Base-by-base conservation (phyloP, 805 yeast genomes). In the Schwanniomyces pseudopolymorphus region DNA sequence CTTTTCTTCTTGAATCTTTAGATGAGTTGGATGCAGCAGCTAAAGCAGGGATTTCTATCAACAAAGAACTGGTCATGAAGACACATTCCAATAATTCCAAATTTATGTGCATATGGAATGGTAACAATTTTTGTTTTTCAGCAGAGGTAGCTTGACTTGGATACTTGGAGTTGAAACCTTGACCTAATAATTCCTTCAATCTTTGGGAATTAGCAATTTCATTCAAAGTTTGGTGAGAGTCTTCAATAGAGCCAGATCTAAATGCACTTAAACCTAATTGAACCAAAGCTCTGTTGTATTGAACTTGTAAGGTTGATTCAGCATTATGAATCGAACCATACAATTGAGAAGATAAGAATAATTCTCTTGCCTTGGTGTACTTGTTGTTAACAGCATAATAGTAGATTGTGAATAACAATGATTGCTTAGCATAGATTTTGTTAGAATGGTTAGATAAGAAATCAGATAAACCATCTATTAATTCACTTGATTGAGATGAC, bases 41-140 rank as follows among this genome's bases (percentile, higher is more conserved):
- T 58, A 89, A 81, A 61, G 81, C 83, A 31, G 99, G 99, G 50
- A 94, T 84, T 75, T 95, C 99, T 55, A 89, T 81, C 63, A 94
- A 79, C 69, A 94, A 75, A 25, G 96, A 88, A 48, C 89, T 78
- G 10, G 98, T 94, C 76, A 90, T 81, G 78, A 86, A 92, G 40
- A 89, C 96, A 64, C 95, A 87, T 72, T 94, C 99, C 55, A 94
- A 79, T 60, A 94, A 81, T 75, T 95, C 98, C 58, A 92, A 76
- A 71, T 94, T 94, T 68, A 94, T 92, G 72, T 94, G 99, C 87
- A 89, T 90, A 73, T 94, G 99, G 85, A 87, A 94, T 48, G 99
- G 99, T 64, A 94, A 77, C 65, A 90, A 80, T 64, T 91, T 84
- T 70, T 85, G 92, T 59, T 77, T 81, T 61, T 87, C 96, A 50